Percentiles rank a stretch among this genome's conserved stretches.
Evolutionary conservation across 2,329 filamentous ascomycete species (phyloP).

Genomic region (Stachybotrys chartarum): DNA sequence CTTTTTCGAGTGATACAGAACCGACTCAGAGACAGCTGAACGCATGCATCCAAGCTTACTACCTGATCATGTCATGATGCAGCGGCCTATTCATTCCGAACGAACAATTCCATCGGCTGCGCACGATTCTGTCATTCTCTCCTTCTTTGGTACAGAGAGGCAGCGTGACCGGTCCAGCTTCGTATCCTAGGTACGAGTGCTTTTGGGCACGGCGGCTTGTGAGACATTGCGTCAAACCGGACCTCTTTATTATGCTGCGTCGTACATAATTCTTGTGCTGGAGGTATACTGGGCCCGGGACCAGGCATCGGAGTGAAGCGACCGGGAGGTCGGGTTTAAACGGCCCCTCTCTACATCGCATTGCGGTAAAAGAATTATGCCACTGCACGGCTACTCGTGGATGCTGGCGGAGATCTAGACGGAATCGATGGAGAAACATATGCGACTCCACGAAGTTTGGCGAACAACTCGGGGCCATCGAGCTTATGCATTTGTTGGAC

Average conservation of each 20-base stretch:
- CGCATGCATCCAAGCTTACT: conserved; percentile 4
- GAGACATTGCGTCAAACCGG: conserved; percentile 8
- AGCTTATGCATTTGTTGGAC: too few species aligned
- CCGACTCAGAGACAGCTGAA: background rate
- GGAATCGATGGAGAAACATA: background rate
- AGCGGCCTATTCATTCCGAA: conserved; percentile 16
- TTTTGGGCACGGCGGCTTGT: conserved; percentile 5
- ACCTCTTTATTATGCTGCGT: conserved; percentile 16
- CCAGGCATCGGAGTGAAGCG: conserved; percentile 9
- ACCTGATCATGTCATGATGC: conserved; percentile 9
- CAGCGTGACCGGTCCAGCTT: conserved; percentile 9
- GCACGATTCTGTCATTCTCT: conserved; percentile 11
- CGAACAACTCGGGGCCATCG: background rate
- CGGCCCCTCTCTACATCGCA: conserved; percentile 13
- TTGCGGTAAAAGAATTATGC: conserved; percentile 10
- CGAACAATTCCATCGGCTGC: conserved; percentile 1
- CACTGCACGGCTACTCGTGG: conserved; percentile 12
- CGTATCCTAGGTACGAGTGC: conserved; percentile 15
- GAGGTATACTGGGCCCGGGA: conserved; percentile 9
- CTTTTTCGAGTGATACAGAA: conserved; percentile 9
- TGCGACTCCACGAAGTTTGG: background rate
- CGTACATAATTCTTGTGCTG: conserved; percentile 14
- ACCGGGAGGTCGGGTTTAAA: conserved; percentile 11
- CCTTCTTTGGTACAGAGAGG: conserved; percentile 13
- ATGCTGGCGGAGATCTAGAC: conserved; percentile 14